These are phyloP conservation scores for Musa itinerans DNA, from an alignment of 176 grass and related monocot species.

Conservation along the genomic window DNA sequence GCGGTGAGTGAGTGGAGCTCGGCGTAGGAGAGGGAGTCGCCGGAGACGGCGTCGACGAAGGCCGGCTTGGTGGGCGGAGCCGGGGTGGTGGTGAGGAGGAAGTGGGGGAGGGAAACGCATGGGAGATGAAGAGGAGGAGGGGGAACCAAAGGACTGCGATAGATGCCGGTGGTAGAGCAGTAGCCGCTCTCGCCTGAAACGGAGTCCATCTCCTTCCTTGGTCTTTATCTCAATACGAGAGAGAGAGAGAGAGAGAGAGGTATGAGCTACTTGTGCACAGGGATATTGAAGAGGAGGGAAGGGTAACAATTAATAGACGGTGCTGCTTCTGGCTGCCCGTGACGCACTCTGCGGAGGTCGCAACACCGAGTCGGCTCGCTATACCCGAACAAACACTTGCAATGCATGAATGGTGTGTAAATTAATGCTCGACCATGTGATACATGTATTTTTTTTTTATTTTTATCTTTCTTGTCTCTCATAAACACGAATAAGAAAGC, in stretches of 20 bases:
- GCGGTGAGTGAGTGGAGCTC: slow-evolving; percentile 9
- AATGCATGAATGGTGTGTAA: too few species aligned
- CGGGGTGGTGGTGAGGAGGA: slow-evolving; percentile 22
- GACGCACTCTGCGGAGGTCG: too few species aligned
- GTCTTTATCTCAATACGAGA: background rate
- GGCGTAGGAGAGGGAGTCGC: slow-evolving; percentile 30
- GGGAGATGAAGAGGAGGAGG: background rate
- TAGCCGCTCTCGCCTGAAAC: slow-evolving; percentile 17
- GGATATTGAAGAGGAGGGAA: background rate
- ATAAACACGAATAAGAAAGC: too few species aligned
- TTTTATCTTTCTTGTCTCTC: too few species aligned
- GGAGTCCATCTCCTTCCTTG: background rate
- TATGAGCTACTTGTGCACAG: background rate
- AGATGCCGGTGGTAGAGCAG: slow-evolving; percentile 26
- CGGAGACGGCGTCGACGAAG: slow-evolving; percentile 33
- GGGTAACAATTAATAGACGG: background rate
- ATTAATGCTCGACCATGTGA: too few species aligned
- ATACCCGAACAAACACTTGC: too few species aligned
- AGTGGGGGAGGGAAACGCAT: slow-evolving; percentile 17
- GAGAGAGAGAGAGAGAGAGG: background rate
- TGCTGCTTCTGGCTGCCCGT: background rate
- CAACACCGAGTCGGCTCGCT: too few species aligned
- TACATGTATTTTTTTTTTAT: too few species aligned
- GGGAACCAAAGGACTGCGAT: slow-evolving; percentile 11
- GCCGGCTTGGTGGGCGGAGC: slow-evolving; percentile 12